Conservation (phyloP, 805 yeast genomes). For the Schwanniomyces sp. region DNA sequence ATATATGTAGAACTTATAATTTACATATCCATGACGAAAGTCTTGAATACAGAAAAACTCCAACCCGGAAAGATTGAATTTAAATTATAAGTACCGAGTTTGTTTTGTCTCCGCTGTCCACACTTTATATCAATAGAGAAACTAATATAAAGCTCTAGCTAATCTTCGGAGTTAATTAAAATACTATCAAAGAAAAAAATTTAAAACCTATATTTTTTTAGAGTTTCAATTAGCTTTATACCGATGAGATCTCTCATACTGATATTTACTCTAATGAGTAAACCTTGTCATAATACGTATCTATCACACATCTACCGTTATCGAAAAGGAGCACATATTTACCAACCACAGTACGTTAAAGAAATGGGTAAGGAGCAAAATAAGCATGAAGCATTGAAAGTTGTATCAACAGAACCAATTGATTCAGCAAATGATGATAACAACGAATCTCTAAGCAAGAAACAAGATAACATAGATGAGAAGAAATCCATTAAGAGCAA, state of each 20-base stretch:
- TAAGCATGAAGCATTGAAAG: conserved; percentile 23
- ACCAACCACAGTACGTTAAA: background rate
- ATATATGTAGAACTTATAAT: conserved; percentile 5
- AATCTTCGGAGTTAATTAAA: conserved; percentile 29
- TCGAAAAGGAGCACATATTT: background rate
- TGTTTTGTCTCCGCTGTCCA: conserved; percentile 48
- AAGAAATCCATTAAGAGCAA: background rate
- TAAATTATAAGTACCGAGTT: conserved; percentile 7
- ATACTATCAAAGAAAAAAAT: conserved; percentile 24
- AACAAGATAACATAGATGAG: conserved; percentile 2
- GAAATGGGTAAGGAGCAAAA: conserved; percentile 4
- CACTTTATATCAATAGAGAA: conserved; percentile 35
- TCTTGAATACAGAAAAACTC: conserved; percentile 2
- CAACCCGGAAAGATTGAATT: conserved; percentile 2
- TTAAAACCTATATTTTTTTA: background rate
- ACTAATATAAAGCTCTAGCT: conserved; percentile 41
- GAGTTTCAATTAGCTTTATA: background rate
- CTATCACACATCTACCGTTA: background rate
- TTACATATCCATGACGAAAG: background rate
- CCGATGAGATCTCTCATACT: background rate
- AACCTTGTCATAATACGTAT: background rate
- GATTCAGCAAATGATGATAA: conserved; percentile 17
- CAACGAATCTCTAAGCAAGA: background rate
- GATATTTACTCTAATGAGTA: background rate
- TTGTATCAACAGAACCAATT: conserved; percentile 36